Evolutionary conservation across 495 filamentous ascomycete species (phyloP), one percentile per base, ranked within the genome.

Genomic region (Aspergillus incahuasiensis): DNA sequence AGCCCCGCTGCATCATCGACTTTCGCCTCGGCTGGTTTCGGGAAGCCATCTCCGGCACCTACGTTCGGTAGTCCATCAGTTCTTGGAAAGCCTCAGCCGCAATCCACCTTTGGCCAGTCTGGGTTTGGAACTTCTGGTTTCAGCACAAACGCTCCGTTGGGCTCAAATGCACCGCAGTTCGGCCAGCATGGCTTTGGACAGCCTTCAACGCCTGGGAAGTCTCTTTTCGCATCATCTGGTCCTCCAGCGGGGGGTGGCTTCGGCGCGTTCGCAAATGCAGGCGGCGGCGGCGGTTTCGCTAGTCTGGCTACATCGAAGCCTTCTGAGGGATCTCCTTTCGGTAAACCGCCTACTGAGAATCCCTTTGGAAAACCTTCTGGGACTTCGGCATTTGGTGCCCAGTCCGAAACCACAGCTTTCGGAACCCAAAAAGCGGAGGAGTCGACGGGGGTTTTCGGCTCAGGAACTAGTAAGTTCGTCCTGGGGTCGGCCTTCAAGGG

Each of bases 401-500:
- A 63, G 34, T 41, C 61, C 25, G 54, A 67, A 42, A 61, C 58
- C 8, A 69, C 76, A 0, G 52, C 64, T 9, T 79, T 80, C 53
- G 44, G 61, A 1, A 44, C 71, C 9, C 70, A 79, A 55, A 74
- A 74, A 28, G 57, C 70, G 6, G 61, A 58, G 3, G 64, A 63
- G 44, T 47, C 72, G 42, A 65, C 73, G 39, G 69, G 68, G 9
- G 65, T 70, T 5, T 86, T 91, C 65, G 83, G 85, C 15, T 65
- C 75, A 32, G 71, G 74, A 9, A 44, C 58, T 15, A 60, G 69
- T 48, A 77, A 80, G 0, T 96, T 97, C 66, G 82, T 83, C 21
- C 77, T 97, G 19, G 85, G 81, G 2, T 88, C 86, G 41, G 87
- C 83, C 13, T 97, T 97, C 71, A 91, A 94, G 67, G 77, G 77